A percentile compares a stretch with the other conserved stretches of the same genome.
These are phyloP conservation scores for Nemania sp. DNA, from an alignment of 2,329 filamentous ascomycete genomes.

Conservation along the genomic window DNA sequence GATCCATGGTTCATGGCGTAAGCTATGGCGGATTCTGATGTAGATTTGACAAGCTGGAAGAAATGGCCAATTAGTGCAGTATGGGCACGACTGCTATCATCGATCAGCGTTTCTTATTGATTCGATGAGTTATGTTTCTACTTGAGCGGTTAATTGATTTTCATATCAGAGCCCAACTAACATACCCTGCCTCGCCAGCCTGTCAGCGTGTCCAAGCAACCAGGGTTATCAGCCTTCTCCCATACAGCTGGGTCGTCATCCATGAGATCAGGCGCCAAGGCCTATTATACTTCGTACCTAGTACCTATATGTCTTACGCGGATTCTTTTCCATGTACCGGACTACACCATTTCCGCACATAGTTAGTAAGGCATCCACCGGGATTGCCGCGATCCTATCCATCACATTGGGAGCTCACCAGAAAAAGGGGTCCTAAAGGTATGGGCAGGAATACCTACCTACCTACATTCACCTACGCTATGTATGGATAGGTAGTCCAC, in stretches of 20 bases:
- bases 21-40: constrained; percentile 12
- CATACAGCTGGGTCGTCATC: constrained; percentile 19
- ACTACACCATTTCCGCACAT: constrained; percentile 10
- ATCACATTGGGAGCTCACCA: neutral
- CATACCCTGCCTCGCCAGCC: constrained; percentile 15
- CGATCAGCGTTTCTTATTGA: constrained; percentile 11
- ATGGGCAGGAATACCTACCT: neutral
- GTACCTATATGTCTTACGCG: neutral
- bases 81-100: constrained; percentile 6
- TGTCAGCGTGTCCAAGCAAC: constrained; percentile 17
- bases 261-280: constrained; percentile 4
- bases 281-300: neutral
- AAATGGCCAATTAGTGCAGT: constrained; percentile 23
- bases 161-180: constrained; percentile 7
- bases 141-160: too few species aligned
- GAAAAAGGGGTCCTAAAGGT: constrained; percentile 1
- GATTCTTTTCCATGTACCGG: constrained; percentile 12
- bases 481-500: neutral
- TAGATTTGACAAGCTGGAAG: constrained; percentile 19
- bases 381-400: constrained; percentile 5
- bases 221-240: constrained; percentile 27
- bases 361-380: constrained; percentile 28
- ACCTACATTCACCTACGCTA: neutral
- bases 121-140: neutral
- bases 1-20: constrained; percentile 16